Evolutionary conservation across 2,329 filamentous ascomycete species (phyloP).

Genomic region (Monilinia polystroma): DNA sequence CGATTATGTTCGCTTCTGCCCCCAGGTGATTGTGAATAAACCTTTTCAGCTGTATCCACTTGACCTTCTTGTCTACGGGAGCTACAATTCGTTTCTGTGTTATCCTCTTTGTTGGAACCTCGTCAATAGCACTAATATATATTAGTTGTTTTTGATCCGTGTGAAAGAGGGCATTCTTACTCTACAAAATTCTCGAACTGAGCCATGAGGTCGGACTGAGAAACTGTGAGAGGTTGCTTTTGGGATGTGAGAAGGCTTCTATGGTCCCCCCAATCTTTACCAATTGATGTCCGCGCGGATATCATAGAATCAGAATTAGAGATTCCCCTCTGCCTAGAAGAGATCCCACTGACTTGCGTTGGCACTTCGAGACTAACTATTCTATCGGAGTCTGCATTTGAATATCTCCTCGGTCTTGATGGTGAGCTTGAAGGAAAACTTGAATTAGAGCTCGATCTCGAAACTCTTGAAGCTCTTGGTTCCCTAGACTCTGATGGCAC

Average conservation of each 20-base stretch:
- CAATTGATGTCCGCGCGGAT: neutral
- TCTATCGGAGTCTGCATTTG: conserved; percentile 12
- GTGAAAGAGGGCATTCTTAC: neutral
- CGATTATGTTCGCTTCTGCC: neutral
- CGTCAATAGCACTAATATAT: conserved; percentile 8
- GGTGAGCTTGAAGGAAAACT: neutral
- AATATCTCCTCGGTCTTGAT: neutral
- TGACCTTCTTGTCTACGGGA: neutral
- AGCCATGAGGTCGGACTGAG: conserved; percentile 6
- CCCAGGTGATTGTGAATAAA: neutral
- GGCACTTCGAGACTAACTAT: neutral
- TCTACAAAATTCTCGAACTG: conserved; percentile 21
- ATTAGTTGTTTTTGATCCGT: neutral
- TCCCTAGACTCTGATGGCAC: neutral
- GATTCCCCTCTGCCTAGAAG: conserved; percentile 2
- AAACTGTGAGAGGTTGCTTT: neutral
- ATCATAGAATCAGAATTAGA: conserved; percentile 16
- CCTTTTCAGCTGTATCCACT: neutral
- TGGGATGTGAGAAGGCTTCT: conserved; percentile 1
- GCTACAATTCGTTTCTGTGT: neutral
- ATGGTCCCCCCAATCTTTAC: conserved; percentile 16
- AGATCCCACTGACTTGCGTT: neutral
- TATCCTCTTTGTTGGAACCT: conserved; percentile 11
- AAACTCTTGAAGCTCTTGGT: conserved; percentile 1
- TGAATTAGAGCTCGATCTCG: conserved; percentile 1